These are phyloP conservation scores for Sclerotinia sclerotiorum DNA, from an alignment of 2,329 filamentous ascomycete genomes.

Conservation along the genomic window DNA sequence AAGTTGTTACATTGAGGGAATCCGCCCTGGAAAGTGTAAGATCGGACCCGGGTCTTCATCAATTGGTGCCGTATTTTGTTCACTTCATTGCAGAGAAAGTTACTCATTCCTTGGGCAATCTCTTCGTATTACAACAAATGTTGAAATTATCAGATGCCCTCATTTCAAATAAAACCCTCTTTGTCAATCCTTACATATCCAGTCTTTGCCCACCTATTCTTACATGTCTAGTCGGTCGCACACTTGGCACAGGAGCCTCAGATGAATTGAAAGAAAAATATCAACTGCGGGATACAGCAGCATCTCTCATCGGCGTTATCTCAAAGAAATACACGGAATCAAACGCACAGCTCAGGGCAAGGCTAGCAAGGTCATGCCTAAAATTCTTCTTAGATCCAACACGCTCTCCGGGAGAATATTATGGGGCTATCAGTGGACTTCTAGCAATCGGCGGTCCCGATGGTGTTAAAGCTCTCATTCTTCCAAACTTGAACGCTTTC, in stretches of 20 bases:
- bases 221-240: constrained; percentile 85
- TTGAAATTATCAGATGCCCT: constrained; percentile 86
- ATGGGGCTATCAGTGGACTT: constrained; percentile 81
- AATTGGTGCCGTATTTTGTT: constrained; percentile 93
- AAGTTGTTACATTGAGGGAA: constrained; percentile 68
- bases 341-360: constrained; percentile 79
- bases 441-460: constrained; percentile 71
- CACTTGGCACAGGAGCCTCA: constrained; percentile 53
- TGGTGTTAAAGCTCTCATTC: constrained; percentile 60
- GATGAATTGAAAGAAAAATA: constrained; percentile 66
- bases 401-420: constrained; percentile 80
- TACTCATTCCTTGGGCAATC: constrained; percentile 86
- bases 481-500: constrained; percentile 66
- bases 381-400: constrained; percentile 88
- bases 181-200: constrained; percentile 62
- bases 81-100: constrained; percentile 96
- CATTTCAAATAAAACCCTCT: constrained; percentile 78
- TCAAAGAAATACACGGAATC: constrained; percentile 77
- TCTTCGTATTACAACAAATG: constrained; percentile 86
- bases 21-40: constrained; percentile 83
- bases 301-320: constrained; percentile 76
- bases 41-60: constrained; percentile 89
- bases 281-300: constrained; percentile 78
- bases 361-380: constrained; percentile 88
- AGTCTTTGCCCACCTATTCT: constrained; percentile 80